Conservation (phyloP, 2,329 filamentous ascomycete genomes). For the Ophiostoma fasciatum region DNA sequence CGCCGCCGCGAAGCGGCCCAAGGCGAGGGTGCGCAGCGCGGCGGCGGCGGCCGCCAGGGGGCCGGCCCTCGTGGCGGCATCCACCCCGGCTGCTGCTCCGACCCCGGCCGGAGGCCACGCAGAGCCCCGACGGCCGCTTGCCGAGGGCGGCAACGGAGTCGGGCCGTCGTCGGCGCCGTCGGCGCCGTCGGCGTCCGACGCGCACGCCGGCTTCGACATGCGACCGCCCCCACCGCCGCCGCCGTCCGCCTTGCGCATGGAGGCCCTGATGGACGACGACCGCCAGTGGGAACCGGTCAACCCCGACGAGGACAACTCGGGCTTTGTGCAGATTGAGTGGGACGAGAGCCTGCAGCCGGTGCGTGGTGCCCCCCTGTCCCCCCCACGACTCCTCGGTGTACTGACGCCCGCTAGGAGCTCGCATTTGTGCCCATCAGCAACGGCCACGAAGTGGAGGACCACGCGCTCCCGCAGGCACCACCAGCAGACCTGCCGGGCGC, state of each 20-base stretch:
- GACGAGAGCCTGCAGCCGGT: conserved; percentile 52
- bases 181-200: conserved; percentile 14
- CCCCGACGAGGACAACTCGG: conserved; percentile 43
- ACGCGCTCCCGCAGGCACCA: conserved; percentile 3
- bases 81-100: neutral
- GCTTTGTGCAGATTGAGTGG: conserved; percentile 58
- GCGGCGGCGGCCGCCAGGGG: neutral
- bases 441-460: conserved; percentile 16
- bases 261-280: conserved; percentile 57
- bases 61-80: neutral
- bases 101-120: conserved; percentile 4
- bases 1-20: conserved; percentile 18
- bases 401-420: too few species aligned
- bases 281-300: conserved; percentile 57
- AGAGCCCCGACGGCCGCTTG: conserved; percentile 1
- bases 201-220: conserved; percentile 20
- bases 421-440: conserved; percentile 26
- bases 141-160: too few species aligned
- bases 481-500: conserved; percentile 18
- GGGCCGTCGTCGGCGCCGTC: conserved; percentile 10
- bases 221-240: conserved; percentile 23
- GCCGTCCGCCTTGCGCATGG: conserved; percentile 43
- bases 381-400: too few species aligned
- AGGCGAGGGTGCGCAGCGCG: neutral
- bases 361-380: too few species aligned